phyloP scores from a whole-genome alignment of 495 filamentous ascomycete species.

The Podospora comata region DNA sequence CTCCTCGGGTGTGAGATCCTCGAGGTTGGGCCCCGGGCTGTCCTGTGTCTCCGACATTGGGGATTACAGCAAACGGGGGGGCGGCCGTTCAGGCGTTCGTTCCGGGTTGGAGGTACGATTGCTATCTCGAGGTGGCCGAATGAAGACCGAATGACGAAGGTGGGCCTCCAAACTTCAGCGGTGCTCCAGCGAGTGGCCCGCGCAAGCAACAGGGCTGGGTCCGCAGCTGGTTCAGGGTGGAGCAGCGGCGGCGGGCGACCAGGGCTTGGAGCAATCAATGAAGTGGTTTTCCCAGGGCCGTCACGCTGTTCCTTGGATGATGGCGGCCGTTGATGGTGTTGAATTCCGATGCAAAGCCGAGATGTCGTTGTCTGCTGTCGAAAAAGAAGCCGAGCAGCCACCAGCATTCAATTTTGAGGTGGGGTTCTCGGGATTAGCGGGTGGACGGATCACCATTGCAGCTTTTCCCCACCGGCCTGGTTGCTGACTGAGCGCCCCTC shows the following conservation, averaged over 20 bases:
- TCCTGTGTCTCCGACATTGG: constrained; percentile 38
- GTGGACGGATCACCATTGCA: constrained; percentile 3
- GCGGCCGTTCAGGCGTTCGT: not conserved
- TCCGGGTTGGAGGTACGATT: not conserved
- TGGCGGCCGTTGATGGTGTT: constrained; percentile 6
- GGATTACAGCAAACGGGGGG: not conserved
- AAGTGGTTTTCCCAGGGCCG: not conserved
- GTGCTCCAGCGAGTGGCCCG: not conserved
- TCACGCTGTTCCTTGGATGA: constrained; percentile 1
- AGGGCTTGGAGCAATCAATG: not conserved
- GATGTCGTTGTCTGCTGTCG: constrained; percentile 8
- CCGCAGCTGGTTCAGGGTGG: not conserved
- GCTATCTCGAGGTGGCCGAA: constrained; percentile 14
- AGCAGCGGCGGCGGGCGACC: not conserved
- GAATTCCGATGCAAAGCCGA: constrained; percentile 42
- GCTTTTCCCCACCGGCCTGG: not conserved
- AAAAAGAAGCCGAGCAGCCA: constrained; percentile 28
- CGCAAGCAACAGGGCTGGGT: not conserved
- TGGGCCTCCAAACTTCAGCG: not conserved
- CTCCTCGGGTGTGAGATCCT: constrained; percentile 55
- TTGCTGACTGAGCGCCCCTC: constrained; percentile 22
- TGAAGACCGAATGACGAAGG: constrained; percentile 20
- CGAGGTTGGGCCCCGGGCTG: constrained; percentile 32
- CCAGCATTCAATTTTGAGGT: constrained; percentile 15
- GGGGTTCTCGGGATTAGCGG: constrained; percentile 27